Base-by-base conservation (phyloP, 192 early-diverging fungal genomes). In the Podila minutissima region DNA sequence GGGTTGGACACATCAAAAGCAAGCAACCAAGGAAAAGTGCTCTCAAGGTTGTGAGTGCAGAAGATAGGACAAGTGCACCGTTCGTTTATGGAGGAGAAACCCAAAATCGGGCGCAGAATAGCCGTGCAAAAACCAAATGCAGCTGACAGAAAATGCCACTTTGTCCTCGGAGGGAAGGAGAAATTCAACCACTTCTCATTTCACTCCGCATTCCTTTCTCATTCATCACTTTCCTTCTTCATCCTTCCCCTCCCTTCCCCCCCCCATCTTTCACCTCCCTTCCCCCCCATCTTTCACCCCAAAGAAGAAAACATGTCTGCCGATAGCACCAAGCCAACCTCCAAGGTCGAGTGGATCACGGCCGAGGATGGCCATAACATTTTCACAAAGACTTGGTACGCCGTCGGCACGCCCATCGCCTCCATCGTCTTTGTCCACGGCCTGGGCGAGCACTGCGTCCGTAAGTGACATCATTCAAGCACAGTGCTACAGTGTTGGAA, bases 361-460 rank as follows among this genome's bases (percentile, higher is more conserved):
- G 62, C 84, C 20, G 74, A 63, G 11, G 86, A 87, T 64, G 76
- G 82, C 31, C 67, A 84, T 11, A 58, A 76, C 22, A 35, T 89
- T 38, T 89, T 85, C 64, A 87, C 88, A 38, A 86, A 86, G 59
- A 87, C 86, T 2, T 89, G 86, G 86, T 87, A 82, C 5, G 70
- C 67, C 37, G 66, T 69, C 41, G 71, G 79, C 9, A 46, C 41
- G 5, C 83, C 83, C 17, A 37, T 74, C 17, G 83, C 83, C 35
- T 65, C 83, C 13, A 60, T 85, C 17, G 78, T 85, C 20, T 71
- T 88, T 68, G 67, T 90, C 50, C 89, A 90, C 51, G 89, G 89
- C 24, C 86, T 90, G 66, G 89, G 87, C 46, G 89, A 90, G 61
- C 86, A 90, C 41, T 65, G 76, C 59, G 71, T 64, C 24, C 86